These are phyloP conservation scores for Rauvolfia tetraphylla DNA, from an alignment of 257 asterid genomes.

Conservation along the genomic window DNA sequence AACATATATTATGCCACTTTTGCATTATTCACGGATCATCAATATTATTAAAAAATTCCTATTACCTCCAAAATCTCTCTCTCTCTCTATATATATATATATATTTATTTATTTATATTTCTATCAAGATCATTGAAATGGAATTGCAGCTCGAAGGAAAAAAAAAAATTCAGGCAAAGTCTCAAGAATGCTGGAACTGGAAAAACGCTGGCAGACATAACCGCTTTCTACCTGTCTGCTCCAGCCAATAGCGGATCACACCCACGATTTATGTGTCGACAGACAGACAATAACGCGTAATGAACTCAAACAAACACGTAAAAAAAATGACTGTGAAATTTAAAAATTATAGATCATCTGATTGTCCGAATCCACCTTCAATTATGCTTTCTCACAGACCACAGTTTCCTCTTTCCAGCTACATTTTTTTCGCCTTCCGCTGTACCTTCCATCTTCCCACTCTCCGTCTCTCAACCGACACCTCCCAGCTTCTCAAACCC, in stretches of 20 bases:
- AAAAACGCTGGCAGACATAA: not conserved
- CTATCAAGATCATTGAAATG: too few species aligned
- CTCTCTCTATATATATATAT: too few species aligned
- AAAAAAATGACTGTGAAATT: not conserved
- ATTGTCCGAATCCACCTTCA: constrained; percentile 9
- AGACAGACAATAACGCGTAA: not conserved
- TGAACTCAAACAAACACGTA: not conserved
- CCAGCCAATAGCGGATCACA: not conserved
- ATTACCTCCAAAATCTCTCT: too few species aligned
- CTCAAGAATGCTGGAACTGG: not conserved
- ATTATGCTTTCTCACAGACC: constrained; percentile 10
- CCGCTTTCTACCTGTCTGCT: not conserved
- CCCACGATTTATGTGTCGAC: not conserved
- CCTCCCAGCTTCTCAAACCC: not conserved
- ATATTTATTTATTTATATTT: too few species aligned
- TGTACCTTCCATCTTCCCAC: constrained; percentile 1
- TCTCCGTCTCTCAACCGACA: constrained; percentile 27
- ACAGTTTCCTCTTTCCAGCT: not conserved
- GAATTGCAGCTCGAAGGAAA: too few species aligned
- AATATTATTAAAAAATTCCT: too few species aligned
- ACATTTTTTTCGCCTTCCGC: constrained; percentile 6
- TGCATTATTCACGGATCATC: too few species aligned
- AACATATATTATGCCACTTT: too few species aligned
- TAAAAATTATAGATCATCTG: not conserved
- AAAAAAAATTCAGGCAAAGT: too few species aligned